A percentile compares a stretch with the other conserved stretches of the same genome.
These are phyloP conservation scores for Meyerozyma elateridarum DNA, from an alignment of 1,139 yeast genomes.

Conservation along the genomic window DNA sequence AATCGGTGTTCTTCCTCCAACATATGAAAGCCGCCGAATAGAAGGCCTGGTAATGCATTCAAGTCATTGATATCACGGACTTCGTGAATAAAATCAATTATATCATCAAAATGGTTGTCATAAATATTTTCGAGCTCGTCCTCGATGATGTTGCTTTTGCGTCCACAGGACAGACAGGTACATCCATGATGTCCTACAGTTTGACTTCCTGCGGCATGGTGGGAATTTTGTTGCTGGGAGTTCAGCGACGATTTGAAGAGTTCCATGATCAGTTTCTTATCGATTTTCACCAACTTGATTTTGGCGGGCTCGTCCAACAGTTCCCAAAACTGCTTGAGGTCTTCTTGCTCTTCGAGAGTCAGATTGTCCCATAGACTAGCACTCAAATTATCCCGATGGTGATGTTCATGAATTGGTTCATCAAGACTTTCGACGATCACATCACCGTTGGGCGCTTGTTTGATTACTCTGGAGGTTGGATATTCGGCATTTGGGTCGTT, in stretches of 20 bases:
- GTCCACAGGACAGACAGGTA: conserved; percentile 77
- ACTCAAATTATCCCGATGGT: conserved; percentile 4
- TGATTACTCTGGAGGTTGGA: conserved; percentile 68
- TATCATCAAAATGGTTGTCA: conserved; percentile 57
- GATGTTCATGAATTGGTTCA: conserved; percentile 15
- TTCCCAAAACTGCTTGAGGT: conserved; percentile 67
- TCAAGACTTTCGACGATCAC: conserved; percentile 58
- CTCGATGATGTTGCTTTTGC: conserved; percentile 68
- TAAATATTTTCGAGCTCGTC: conserved; percentile 59
- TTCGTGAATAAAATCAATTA: conserved; percentile 36
- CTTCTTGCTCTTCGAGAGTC: conserved; percentile 54
- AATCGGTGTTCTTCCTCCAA: conserved; percentile 33
- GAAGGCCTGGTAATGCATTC: conserved; percentile 35
- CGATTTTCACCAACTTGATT: conserved; percentile 58
- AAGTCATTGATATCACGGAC: conserved; percentile 39
- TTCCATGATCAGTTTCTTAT: conserved; percentile 64
- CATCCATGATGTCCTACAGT: conserved; percentile 30
- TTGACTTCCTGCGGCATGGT: conserved; percentile 9
- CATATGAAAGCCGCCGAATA: conserved; percentile 40
- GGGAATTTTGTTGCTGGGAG: conserved; percentile 8
- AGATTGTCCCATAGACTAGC: conserved; percentile 54
- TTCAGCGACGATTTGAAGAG: conserved; percentile 38
- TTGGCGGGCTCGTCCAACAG: conserved; percentile 58
- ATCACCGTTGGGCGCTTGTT: conserved; percentile 70
- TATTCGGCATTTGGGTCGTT: conserved; percentile 59